phyloP scores from a whole-genome alignment of 1,284 basidiomycete genomes.

The Tilletia walkeri region DNA sequence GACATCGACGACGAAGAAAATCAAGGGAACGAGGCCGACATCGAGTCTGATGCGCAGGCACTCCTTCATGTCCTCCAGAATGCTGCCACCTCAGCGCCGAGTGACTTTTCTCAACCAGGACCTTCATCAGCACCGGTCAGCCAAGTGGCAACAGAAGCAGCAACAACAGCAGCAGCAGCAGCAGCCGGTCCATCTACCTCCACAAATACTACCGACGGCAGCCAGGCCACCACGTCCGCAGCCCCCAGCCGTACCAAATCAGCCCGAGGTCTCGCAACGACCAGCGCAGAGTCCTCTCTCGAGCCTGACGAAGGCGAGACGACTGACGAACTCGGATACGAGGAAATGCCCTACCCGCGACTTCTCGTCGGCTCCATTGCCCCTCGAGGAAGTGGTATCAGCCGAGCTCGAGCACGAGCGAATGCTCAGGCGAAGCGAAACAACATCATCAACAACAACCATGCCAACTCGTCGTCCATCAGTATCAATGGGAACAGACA shows the following conservation, averaged over 20 bases:
- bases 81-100: background rate
- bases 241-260: background rate
- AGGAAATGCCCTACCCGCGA: slow-evolving; percentile 54
- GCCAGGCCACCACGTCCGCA: too few species aligned
- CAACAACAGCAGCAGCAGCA: background rate
- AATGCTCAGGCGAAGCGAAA: background rate
- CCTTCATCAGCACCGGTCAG: background rate
- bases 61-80: background rate
- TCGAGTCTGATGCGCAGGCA: slow-evolving; percentile 4
- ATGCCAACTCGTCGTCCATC: background rate
- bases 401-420: slow-evolving; percentile 4
- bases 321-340: slow-evolving; percentile 53
- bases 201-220: background rate
- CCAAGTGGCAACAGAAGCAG: background rate
- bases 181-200: background rate
- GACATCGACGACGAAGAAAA: slow-evolving; percentile 15
- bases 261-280: background rate
- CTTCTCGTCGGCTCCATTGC: slow-evolving; percentile 53
- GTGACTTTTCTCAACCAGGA: background rate
- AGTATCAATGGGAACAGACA: slow-evolving; percentile 7
- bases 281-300: slow-evolving; percentile 14
- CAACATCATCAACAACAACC: slow-evolving; percentile 16
- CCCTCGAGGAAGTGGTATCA: slow-evolving; percentile 33
- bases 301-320: slow-evolving; percentile 52
- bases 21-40: background rate